Conservation (phyloP, 2,329 filamentous ascomycete species). For the Cladosporium oxysporum region DNA sequence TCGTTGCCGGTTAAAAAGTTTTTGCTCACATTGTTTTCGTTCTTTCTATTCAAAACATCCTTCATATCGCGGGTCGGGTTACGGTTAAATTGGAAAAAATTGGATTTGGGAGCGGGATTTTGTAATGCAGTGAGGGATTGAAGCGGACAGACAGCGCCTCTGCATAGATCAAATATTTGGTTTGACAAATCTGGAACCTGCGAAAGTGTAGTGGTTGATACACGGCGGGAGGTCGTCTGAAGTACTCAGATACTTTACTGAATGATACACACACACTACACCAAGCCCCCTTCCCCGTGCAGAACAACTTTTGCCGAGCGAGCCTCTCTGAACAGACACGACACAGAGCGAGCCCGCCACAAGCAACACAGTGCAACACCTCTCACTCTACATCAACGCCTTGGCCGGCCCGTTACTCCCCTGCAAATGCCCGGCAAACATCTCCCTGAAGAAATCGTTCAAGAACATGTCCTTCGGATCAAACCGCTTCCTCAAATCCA, state of each 20-base stretch:
- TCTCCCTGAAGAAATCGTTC: slow-evolving; percentile 18
- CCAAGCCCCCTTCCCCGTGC: not conserved
- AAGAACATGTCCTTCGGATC: slow-evolving; percentile 19
- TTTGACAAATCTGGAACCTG: not conserved
- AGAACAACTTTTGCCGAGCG: not conserved
- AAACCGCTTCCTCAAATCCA: slow-evolving; percentile 14
- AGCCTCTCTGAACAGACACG: not conserved
- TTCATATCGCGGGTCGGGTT: not conserved
- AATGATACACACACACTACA: not conserved
- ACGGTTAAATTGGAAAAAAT: not conserved
- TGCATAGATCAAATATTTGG: not conserved
- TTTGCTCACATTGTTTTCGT: not conserved
- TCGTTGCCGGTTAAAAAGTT: too few relatives aligned
- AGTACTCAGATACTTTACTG: not conserved
- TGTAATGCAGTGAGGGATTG: not conserved
- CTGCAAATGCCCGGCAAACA: slow-evolving; percentile 9
- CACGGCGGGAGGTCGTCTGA: not conserved
- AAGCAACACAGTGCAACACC: not conserved
- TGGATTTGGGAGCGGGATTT: not conserved
- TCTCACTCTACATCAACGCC: not conserved
- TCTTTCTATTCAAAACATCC: not conserved
- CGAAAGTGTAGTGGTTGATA: not conserved
- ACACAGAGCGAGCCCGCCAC: not conserved
- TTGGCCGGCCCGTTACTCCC: not conserved
- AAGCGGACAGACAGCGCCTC: not conserved